phyloP scores from a whole-genome alignment of 2,329 filamentous ascomycete species.

The Moelleriella libera region DNA sequence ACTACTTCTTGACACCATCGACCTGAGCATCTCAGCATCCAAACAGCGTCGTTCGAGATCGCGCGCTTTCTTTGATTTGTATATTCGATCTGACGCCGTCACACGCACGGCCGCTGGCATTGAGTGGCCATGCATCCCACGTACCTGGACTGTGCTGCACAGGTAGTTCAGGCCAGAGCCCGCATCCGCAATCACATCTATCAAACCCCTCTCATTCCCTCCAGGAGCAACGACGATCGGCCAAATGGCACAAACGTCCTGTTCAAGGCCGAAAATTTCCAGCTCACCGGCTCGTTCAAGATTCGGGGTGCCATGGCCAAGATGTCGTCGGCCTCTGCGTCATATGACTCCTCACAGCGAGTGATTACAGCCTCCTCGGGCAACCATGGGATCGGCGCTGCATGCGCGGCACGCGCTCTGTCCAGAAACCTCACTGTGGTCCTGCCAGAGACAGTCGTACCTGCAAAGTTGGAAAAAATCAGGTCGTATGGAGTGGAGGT shows the following conservation, averaged over 20 bases:
- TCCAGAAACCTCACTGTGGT: constrained; percentile 7
- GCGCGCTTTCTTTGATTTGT: not conserved
- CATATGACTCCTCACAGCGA: not conserved
- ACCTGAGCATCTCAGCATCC: no score
- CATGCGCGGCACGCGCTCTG: constrained; percentile 6
- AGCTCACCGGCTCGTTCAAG: constrained; percentile 13
- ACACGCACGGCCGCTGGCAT: not conserved
- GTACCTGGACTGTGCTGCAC: not conserved
- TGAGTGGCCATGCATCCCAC: not conserved
- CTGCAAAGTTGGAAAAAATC: constrained; percentile 10
- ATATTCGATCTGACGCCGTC: not conserved
- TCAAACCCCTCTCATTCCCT: constrained; percentile 8
- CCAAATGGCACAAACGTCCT: constrained; percentile 3
- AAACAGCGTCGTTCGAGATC: not conserved
- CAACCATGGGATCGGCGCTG: constrained; percentile 10
- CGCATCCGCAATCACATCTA: constrained; percentile 10
- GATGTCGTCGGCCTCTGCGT: constrained; percentile 6
- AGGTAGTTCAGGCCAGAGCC: constrained; percentile 6
- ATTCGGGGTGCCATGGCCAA: constrained; percentile 12
- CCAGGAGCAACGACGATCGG: constrained; percentile 1
- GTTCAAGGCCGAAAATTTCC: constrained; percentile 13
- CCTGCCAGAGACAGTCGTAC: constrained; percentile 8
- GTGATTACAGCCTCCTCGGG: constrained; percentile 11
- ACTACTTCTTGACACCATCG: no score
- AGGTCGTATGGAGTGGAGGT: constrained; percentile 8